Evolutionary conservation across 208 protist genomes (phyloP).

Genomic region (Phytomonas sp.): DNA sequence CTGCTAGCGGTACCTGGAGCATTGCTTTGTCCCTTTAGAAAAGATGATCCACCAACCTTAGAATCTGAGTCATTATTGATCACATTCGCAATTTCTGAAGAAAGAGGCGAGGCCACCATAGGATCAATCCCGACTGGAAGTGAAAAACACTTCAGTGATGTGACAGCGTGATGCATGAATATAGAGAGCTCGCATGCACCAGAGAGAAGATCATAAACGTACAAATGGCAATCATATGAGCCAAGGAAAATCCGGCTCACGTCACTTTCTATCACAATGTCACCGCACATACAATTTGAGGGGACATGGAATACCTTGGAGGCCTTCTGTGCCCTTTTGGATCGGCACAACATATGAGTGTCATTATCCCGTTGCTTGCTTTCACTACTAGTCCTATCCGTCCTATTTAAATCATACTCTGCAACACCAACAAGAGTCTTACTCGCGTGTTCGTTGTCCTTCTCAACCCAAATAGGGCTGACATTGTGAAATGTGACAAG

Average conservation of each 20-base stretch:
- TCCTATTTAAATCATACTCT: background rate
- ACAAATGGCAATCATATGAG: conserved; percentile 69
- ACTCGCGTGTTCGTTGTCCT: background rate
- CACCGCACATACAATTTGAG: conserved; percentile 73
- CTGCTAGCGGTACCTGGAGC: background rate
- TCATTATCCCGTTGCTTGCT: background rate
- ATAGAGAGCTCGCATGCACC: conserved; percentile 58
- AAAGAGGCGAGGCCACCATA: background rate
- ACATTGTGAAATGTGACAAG: conserved; percentile 8
- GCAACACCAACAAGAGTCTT: background rate
- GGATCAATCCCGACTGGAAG: conserved; percentile 15
- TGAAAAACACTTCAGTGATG: conserved; percentile 56
- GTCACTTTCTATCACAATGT: conserved; percentile 30
- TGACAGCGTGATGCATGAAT: conserved; percentile 68
- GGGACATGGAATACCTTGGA: conserved; percentile 57
- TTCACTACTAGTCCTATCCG: background rate
- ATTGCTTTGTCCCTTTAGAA: background rate
- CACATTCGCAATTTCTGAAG: background rate
- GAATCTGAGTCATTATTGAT: background rate
- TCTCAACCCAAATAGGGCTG: background rate
- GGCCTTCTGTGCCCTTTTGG: conserved; percentile 7
- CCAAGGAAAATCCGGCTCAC: conserved; percentile 56
- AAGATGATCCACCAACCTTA: background rate
- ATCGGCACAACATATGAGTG: background rate
- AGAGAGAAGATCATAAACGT: conserved; percentile 54